Evolutionary conservation across 2,329 filamentous ascomycete genomes (phyloP).

Genomic region (Lachnum nothofagi): DNA sequence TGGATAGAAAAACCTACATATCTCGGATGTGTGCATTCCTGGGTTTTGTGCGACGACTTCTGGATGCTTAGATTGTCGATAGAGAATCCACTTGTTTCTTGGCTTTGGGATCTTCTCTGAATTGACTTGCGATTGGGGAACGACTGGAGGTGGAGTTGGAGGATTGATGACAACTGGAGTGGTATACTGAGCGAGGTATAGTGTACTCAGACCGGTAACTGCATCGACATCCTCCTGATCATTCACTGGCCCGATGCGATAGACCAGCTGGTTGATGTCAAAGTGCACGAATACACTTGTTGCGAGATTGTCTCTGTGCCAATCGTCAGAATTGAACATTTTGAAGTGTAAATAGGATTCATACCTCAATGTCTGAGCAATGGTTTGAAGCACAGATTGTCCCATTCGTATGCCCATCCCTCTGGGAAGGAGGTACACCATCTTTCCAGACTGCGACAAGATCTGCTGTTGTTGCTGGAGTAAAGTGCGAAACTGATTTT

Average conservation of each 20-base stretch:
- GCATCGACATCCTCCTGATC: not conserved
- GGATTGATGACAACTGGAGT: not conserved
- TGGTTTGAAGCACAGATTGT: not conserved
- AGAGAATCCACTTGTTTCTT: conserved; percentile 41
- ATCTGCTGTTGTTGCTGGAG: not conserved
- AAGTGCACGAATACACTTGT: not conserved
- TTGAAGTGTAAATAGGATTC: not conserved
- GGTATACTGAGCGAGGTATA: not conserved
- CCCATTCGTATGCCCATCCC: not conserved
- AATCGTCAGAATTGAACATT: not conserved
- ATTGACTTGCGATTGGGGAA: not conserved
- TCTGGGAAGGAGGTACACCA: not conserved
- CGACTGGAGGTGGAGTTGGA: not conserved
- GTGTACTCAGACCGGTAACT: not conserved
- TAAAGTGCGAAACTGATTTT: not conserved
- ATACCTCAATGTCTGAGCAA: not conserved
- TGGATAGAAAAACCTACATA: not conserved
- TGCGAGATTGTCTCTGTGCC: not conserved
- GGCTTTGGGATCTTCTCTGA: conserved; percentile 34
- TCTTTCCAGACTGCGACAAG: not conserved
- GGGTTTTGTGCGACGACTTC: conserved; percentile 34
- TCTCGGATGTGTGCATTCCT: conserved; percentile 20
- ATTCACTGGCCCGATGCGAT: not conserved
- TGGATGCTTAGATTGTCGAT: conserved; percentile 38
- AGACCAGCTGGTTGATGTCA: not conserved